Evolutionary conservation across 495 filamentous ascomycete genomes (phyloP), one percentile per base, ranked within the genome.

Genomic region (Hypoxylon subgilvum): DNA sequence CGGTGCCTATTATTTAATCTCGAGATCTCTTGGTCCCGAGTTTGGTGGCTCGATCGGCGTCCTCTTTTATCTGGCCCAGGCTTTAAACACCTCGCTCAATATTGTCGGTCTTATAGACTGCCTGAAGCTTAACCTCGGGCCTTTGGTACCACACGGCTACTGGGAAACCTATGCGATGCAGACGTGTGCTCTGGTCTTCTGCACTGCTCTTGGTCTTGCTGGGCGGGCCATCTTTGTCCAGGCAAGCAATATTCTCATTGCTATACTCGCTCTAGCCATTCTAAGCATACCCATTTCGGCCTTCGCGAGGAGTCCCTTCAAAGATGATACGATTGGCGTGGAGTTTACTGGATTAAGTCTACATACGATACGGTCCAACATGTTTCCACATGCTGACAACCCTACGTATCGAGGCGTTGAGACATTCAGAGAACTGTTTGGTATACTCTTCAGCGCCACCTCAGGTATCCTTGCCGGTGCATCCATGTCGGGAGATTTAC

Each of bases 1-100:
- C 10, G 91, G 91, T 35, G 90, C 91, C 21, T 96, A 96, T 67
- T 96, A 93, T 58, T 73, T 96, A 47, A 96, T 96, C 43, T 95
- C 91, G 10, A 84, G 91, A 45, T 91, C 88, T 25, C 73, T 96
- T 14, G 91, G 91, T 3, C 91, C 91, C 9, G 91, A 96, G 60
- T 96, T 96, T 67, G 91, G 91, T 23, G 91, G 91, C n/a, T 90
- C 88, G 3, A 96, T 96, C 43, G 91, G 91, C 2, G 73, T 95
- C n/a, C 85, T 96, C 6, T 93, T 95, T 69, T 96, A 93, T 67
- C 74, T 95, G 12, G 90, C 91, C 12, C 86, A 87, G 57, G 87
- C 89, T 1, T 82, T 96, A 68, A 95, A 94, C 69, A 93, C 91
- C 2, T 89, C 88, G 12, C 87, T 96, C 81, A 96, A 96, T 65